A percentile compares a stretch with the other conserved stretches of the same genome.
Evolutionary conservation across 2,329 filamentous ascomycete genomes (phyloP).

Genomic region (Penicillium sp.): DNA sequence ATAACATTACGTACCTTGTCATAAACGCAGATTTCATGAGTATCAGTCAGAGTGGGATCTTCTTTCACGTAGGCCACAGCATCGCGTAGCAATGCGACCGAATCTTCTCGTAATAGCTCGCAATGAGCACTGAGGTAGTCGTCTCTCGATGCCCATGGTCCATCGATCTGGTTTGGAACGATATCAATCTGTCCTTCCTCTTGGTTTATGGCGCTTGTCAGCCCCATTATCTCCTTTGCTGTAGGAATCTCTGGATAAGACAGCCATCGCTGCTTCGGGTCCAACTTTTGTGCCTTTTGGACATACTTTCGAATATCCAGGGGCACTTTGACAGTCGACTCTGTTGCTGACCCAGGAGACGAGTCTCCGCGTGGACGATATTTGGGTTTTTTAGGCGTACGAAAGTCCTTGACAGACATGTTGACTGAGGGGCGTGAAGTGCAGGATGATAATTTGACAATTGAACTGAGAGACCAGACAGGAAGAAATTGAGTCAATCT

Average conservation of each 20-base stretch:
- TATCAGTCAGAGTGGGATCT: slow-evolving; percentile 56
- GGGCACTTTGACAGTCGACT: slow-evolving; percentile 18
- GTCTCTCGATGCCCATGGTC: slow-evolving; percentile 57
- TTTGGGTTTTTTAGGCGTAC: not conserved
- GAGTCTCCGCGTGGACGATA: not conserved
- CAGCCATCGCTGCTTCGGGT: slow-evolving; percentile 28
- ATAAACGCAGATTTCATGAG: slow-evolving; percentile 60
- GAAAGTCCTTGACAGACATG: not conserved
- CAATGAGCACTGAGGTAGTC: slow-evolving; percentile 73
- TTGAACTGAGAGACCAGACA: not conserved
- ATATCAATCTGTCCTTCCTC: slow-evolving; percentile 35
- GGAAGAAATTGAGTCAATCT: no score
- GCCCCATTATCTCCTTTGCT: slow-evolving; percentile 34
- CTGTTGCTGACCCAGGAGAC: not conserved
- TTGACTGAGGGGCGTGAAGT: not conserved
- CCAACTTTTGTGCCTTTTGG: slow-evolving; percentile 13
- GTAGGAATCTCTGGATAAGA: slow-evolving; percentile 39
- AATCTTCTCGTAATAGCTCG: slow-evolving; percentile 70
- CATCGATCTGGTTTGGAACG: slow-evolving; percentile 51
- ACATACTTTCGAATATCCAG: slow-evolving; percentile 30
- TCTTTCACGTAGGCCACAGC: slow-evolving; percentile 57
- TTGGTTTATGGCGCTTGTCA: slow-evolving; percentile 14
- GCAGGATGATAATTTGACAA: not conserved
- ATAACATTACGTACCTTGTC: slow-evolving; percentile 53
- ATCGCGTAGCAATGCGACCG: slow-evolving; percentile 63